Conservation (phyloP, 305 asterid species). For the Solanum hybrid region DNA sequence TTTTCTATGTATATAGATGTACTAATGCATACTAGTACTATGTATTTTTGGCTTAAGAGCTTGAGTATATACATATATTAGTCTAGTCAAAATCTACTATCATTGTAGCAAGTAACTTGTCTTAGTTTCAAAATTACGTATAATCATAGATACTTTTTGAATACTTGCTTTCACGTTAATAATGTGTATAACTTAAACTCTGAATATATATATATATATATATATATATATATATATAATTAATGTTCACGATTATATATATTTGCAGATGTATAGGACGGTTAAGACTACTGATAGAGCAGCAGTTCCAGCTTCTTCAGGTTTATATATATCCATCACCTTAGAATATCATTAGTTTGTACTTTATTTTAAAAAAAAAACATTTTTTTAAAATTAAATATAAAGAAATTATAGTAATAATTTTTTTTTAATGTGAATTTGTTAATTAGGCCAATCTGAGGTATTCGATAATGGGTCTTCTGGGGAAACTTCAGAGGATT, state of each 20-base stretch:
- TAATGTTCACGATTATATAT: background rate
- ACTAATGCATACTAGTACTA: background rate
- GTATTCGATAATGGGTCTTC: conserved; percentile 66
- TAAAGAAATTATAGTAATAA: background rate
- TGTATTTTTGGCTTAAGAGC: background rate
- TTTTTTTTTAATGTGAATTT: background rate
- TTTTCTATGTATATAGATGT: background rate
- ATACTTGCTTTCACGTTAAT: no score
- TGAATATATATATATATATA: background rate
- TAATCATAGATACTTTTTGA: background rate
- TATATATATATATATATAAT: no score
- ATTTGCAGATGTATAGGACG: conserved; percentile 78
- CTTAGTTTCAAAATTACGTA: background rate
- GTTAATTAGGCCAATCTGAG: conserved; percentile 47
- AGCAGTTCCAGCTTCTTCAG: conserved; percentile 55
- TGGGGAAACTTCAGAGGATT: conserved; percentile 67
- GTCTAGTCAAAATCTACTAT: background rate
- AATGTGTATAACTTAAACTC: background rate
- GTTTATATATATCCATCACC: conserved; percentile 15
- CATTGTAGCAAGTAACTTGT: background rate
- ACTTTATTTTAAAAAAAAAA: background rate
- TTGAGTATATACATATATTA: background rate
- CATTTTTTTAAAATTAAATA: background rate
- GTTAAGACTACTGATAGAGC: conserved; percentile 83
- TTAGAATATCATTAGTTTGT: background rate